Percentiles rank a stretch among this genome's conserved stretches.
Conservation (phyloP, 1,284 basidiomycete species). For the Uromyces viciae-fabae region DNA sequence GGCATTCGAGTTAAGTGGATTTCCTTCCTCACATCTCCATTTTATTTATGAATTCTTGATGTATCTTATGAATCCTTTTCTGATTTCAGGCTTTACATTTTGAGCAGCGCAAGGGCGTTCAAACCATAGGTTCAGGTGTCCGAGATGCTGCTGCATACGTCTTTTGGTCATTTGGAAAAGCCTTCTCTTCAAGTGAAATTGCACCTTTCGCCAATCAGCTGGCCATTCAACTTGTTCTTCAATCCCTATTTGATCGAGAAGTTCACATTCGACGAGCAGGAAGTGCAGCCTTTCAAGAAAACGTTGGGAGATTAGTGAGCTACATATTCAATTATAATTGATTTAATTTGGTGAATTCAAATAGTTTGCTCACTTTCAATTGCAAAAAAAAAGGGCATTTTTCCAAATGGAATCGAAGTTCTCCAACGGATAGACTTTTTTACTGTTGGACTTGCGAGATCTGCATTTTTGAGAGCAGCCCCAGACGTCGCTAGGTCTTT, state of each 20-base stretch:
- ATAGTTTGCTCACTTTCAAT: constrained; percentile 19
- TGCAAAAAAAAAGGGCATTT: constrained; percentile 75
- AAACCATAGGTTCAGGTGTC: constrained; percentile 88
- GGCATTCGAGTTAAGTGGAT: constrained; percentile 65
- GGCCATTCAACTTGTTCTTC: constrained; percentile 69
- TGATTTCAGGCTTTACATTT: constrained; percentile 73
- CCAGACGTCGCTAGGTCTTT: constrained; percentile 71
- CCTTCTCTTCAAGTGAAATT: constrained; percentile 65
- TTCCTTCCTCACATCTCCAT: no score
- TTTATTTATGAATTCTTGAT: no score
- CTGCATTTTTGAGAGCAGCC: constrained; percentile 77
- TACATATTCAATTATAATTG: background rate
- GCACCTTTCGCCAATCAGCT: constrained; percentile 65
- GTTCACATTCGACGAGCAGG: constrained; percentile 92
- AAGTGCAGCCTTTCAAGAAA: constrained; percentile 96
- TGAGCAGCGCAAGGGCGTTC: constrained; percentile 82
- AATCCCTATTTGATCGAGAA: constrained; percentile 85
- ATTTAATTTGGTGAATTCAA: background rate
- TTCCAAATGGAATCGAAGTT: constrained; percentile 90
- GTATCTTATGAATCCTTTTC: no score
- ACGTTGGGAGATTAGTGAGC: constrained; percentile 83
- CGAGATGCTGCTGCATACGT: constrained; percentile 93
- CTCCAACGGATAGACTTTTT: constrained; percentile 90
- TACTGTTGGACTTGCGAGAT: constrained; percentile 77
- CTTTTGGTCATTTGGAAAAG: constrained; percentile 85